Conservation (phyloP, 2,329 filamentous ascomycete species). For the Aspergillus awamori region DNA sequence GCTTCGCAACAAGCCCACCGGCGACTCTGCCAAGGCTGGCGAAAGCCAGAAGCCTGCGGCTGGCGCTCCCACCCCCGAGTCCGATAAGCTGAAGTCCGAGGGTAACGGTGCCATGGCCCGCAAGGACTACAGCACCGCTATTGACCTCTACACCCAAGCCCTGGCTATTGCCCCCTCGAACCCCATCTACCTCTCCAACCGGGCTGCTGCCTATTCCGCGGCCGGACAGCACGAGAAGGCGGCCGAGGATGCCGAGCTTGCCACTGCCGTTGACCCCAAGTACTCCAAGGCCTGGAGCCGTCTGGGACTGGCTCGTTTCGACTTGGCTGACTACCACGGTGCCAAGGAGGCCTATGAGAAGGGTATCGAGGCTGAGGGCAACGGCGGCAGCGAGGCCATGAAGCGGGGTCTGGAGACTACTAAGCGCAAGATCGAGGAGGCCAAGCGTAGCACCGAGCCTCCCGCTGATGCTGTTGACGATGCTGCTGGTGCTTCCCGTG, state of each 20-base stretch:
- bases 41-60: slow-evolving; percentile 41
- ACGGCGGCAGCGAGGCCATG: slow-evolving; percentile 94
- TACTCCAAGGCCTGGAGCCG: slow-evolving; percentile 98
- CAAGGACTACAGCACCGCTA: slow-evolving; percentile 83
- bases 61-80: slow-evolving; percentile 62
- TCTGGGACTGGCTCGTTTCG: slow-evolving; percentile 86
- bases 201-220: slow-evolving; percentile 88
- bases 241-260: slow-evolving; percentile 84
- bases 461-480: slow-evolving; percentile 57
- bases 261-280: slow-evolving; percentile 80
- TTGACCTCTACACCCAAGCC: slow-evolving; percentile 86
- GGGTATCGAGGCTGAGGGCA: slow-evolving; percentile 92
- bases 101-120: slow-evolving; percentile 94
- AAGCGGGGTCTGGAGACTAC: slow-evolving; percentile 96
- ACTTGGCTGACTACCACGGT: slow-evolving; percentile 85
- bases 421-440: slow-evolving; percentile 81
- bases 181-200: slow-evolving; percentile 96
- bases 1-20: slow-evolving; percentile 68
- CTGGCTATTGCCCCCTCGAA: slow-evolving; percentile 80
- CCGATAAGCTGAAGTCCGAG: slow-evolving; percentile 83
- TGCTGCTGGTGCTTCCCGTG: slow-evolving; percentile 48
- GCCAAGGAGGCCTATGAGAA: slow-evolving; percentile 92
- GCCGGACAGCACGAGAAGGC: slow-evolving; percentile 82
- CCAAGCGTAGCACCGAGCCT: slow-evolving; percentile 59
- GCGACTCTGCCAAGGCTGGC: slow-evolving; percentile 47